A percentile compares a stretch with the other conserved stretches of the same genome.
Evolutionary conservation across 768 basidiomycete genomes (phyloP).

Genomic region (Russula compacta): DNA sequence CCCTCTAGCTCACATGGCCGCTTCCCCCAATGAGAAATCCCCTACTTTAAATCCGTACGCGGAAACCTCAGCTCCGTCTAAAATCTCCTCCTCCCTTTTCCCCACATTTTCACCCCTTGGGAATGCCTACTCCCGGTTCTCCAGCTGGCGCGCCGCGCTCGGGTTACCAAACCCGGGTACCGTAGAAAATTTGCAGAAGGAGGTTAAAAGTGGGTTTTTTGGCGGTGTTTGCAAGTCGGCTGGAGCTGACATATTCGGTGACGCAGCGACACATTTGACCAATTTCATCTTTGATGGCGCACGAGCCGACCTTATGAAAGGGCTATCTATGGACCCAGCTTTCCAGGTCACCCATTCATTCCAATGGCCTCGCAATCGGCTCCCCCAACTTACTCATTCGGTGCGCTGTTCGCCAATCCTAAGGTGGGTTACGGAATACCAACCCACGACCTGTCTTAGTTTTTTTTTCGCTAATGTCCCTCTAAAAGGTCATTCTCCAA

Average conservation of each 20-base stretch:
- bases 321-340: conserved; percentile 83
- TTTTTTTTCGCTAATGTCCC: background rate
- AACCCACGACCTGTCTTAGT: background rate
- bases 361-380: conserved; percentile 72
- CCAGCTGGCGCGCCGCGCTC: conserved; percentile 72
- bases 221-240: background rate
- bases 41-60: background rate
- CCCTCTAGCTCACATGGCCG: conserved; percentile 7
- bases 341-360: conserved; percentile 99
- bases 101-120: conserved; percentile 42
- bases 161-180: conserved; percentile 88
- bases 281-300: conserved; percentile 98
- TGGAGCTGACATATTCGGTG: background rate
- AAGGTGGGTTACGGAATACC: conserved; percentile 39
- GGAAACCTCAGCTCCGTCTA: background rate
- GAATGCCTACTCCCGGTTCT: conserved; percentile 61
- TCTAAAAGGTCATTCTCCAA: conserved; percentile 76
- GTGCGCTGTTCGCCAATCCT: conserved; percentile 82
- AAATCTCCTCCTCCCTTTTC: conserved; percentile 7
- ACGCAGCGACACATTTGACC: conserved; percentile 75
- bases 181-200: conserved; percentile 86
- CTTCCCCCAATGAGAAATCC: conserved; percentile 9
- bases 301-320: conserved; percentile 91
- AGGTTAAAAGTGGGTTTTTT: conserved; percentile 67
- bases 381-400: conserved; percentile 88